phyloP scores from a whole-genome alignment of 2,329 filamentous ascomycete species.

The Sclerotinia trifoliorum region DNA sequence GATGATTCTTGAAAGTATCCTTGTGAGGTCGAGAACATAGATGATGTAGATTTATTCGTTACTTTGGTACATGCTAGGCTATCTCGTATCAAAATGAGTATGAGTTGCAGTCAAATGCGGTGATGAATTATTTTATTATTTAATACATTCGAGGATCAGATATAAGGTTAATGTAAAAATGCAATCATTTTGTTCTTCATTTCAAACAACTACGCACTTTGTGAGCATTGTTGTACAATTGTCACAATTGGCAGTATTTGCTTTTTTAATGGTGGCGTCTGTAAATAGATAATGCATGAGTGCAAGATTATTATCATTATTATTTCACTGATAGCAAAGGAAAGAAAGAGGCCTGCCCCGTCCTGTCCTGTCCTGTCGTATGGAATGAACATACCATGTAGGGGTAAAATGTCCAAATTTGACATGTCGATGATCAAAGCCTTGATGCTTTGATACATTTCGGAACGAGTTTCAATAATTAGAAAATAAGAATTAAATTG shows the following conservation, averaged over 20 bases:
- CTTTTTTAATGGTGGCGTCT: not conserved
- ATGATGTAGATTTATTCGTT: not conserved
- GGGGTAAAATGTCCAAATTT: not conserved
- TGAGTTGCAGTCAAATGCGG: too few relatives aligned
- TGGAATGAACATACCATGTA: not conserved
- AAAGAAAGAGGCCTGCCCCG: not conserved
- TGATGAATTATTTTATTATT: too few relatives aligned
- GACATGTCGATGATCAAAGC: not conserved
- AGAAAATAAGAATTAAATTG: not conserved
- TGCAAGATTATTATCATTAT: not conserved
- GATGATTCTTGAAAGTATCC: conserved; percentile 13
- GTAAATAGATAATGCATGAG: not conserved
- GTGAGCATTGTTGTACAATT: not conserved
- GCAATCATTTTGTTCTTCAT: too few relatives aligned
- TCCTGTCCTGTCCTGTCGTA: not conserved
- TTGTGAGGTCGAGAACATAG: conserved; percentile 10
- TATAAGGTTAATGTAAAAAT: too few relatives aligned
- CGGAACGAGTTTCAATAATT: conserved; percentile 2
- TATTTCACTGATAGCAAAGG: not conserved
- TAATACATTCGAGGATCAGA: too few relatives aligned
- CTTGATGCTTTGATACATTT: not conserved
- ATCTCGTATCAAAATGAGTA: not conserved
- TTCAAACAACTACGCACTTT: not conserved
- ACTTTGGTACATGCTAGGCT: not conserved
- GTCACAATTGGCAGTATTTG: not conserved